A percentile compares a stretch with the other conserved stretches of the same genome.
Evolutionary conservation across 306 rosid genomes (phyloP).

Genomic region (Dryas octopetala): DNA sequence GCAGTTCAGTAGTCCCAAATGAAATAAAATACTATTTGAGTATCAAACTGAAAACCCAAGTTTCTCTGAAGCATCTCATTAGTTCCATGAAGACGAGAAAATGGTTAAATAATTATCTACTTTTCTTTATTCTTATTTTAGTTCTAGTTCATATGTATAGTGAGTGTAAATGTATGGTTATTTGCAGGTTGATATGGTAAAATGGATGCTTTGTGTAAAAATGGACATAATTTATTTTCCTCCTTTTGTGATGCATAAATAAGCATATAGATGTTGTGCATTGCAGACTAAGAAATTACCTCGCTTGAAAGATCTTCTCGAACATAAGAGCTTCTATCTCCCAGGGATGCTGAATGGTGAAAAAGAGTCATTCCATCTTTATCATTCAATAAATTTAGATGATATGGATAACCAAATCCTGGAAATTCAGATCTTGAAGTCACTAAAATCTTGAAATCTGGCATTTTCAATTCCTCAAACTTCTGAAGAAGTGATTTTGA

Average conservation of each 20-base stretch:
- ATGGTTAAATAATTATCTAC: background rate
- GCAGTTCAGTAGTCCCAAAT: slow-evolving; percentile 20
- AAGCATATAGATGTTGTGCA: slow-evolving; percentile 14
- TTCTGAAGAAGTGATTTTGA: slow-evolving; percentile 43
- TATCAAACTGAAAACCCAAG: slow-evolving; percentile 13
- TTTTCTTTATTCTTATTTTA: background rate
- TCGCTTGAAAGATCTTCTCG: slow-evolving; percentile 24
- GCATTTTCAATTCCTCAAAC: slow-evolving; percentile 31
- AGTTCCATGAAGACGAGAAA: background rate
- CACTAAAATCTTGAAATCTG: slow-evolving; percentile 53
- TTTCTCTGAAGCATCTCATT: slow-evolving; percentile 23
- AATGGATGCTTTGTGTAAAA: too few species aligned
- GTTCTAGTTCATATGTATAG: background rate
- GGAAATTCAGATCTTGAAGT: slow-evolving; percentile 53
- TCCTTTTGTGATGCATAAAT: too few species aligned
- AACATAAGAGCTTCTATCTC: slow-evolving; percentile 22
- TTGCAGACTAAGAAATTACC: slow-evolving; percentile 6
- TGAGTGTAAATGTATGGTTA: too few species aligned
- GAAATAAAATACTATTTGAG: background rate
- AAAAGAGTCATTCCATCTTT: slow-evolving; percentile 47
- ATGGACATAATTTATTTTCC: too few species aligned
- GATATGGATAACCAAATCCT: slow-evolving; percentile 26
- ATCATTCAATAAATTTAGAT: slow-evolving; percentile 36
- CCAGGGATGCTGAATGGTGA: slow-evolving; percentile 38
- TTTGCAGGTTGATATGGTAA: too few species aligned